These are phyloP conservation scores for Actinomortierella wolfii DNA, from an alignment of 371 early-diverging fungal genomes.

Conservation along the genomic window DNA sequence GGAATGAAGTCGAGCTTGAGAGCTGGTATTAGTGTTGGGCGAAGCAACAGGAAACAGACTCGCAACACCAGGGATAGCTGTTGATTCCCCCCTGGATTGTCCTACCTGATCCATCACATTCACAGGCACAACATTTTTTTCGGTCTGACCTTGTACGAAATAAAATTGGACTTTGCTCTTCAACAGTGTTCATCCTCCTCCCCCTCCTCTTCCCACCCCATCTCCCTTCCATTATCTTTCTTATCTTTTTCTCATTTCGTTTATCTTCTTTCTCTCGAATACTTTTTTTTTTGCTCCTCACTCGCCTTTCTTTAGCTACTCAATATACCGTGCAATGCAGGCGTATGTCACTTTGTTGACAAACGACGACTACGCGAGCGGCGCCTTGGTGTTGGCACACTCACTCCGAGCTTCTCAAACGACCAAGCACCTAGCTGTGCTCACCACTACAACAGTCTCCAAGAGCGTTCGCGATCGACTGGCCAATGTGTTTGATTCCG, in stretches of 20 bases:
- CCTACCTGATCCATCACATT: no score
- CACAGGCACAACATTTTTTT: no score
- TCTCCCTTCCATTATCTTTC: not conserved
- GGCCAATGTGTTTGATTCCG: conserved; percentile 60
- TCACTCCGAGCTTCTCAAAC: conserved; percentile 75
- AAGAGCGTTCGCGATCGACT: conserved; percentile 51
- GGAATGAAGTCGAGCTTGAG: no score
- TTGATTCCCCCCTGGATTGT: no score
- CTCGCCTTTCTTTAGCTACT: not conserved
- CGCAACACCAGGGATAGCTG: no score
- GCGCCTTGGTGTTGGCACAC: conserved; percentile 82
- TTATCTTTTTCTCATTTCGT: not conserved
- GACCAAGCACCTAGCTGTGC: conserved; percentile 63
- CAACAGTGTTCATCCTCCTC: no score
- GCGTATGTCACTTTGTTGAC: conserved; percentile 81
- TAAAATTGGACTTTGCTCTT: no score
- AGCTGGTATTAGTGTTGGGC: no score
- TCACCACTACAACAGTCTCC: conserved; percentile 70
- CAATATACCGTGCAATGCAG: conserved; percentile 26
- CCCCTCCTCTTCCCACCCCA: not conserved
- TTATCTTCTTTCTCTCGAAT: not conserved
- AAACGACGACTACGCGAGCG: conserved; percentile 80
- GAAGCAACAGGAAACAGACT: no score
- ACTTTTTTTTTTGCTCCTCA: conserved; percentile 1
- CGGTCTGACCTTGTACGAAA: no score